Percentiles rank a stretch among this genome's conserved stretches.
phyloP scores from a whole-genome alignment of 1,139 yeast genomes.

The Hansenula sp. region DNA sequence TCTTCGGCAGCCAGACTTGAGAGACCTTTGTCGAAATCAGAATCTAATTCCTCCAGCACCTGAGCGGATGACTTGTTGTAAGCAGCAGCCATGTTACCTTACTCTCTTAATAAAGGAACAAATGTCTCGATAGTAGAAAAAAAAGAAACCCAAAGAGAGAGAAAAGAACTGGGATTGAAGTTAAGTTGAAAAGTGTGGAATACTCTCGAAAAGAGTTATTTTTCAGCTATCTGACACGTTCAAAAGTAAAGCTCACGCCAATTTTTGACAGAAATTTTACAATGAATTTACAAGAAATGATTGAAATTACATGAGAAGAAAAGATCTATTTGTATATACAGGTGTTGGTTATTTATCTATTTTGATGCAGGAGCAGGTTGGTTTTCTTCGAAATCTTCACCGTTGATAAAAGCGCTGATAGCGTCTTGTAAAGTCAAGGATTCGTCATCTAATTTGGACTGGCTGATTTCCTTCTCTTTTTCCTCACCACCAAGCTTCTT shows the following conservation, averaged over 20 bases:
- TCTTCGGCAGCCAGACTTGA: slow-evolving; percentile 9
- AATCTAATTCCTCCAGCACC: slow-evolving; percentile 10
- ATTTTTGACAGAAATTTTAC: background rate
- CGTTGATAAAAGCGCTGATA: slow-evolving; percentile 20
- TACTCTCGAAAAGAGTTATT: no score
- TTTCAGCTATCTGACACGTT: background rate
- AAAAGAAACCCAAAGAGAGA: no score
- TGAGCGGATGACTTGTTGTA: slow-evolving; percentile 8
- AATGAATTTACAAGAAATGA: no score
- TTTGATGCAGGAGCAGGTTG: background rate
- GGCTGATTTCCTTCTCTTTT: slow-evolving; percentile 43
- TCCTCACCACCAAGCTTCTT: slow-evolving; percentile 63
- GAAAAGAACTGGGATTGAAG: no score
- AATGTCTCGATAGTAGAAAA: no score
- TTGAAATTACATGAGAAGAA: no score
- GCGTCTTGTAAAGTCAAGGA: slow-evolving; percentile 33
- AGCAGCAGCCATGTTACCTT: slow-evolving; percentile 7
- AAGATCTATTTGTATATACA: background rate
- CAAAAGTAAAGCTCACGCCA: background rate
- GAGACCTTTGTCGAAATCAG: slow-evolving; percentile 14
- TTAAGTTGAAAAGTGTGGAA: background rate
- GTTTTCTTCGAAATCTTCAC: slow-evolving; percentile 18
- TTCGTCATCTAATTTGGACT: slow-evolving; percentile 65
- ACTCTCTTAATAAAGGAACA: no score
- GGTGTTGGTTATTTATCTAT: background rate